Conservation (phyloP, 768 basidiomycete genomes). For the Amanita thiersii region DNA sequence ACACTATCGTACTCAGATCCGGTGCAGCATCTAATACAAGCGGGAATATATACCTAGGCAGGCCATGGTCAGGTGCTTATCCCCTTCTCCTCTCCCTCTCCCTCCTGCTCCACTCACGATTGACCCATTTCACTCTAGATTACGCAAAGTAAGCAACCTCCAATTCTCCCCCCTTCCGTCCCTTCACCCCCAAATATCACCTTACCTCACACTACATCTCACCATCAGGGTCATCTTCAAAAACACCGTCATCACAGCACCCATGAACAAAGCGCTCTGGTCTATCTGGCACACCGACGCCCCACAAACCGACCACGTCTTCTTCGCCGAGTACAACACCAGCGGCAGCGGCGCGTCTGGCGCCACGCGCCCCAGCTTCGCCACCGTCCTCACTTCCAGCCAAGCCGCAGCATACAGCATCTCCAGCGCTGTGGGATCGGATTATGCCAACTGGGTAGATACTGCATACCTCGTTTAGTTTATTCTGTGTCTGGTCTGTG, state of each 20-base stretch:
- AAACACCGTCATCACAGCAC: constrained; percentile 31
- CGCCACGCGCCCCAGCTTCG: constrained; percentile 29
- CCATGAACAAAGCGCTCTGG: constrained; percentile 36
- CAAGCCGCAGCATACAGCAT: constrained; percentile 32
- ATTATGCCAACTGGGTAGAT: constrained; percentile 32
- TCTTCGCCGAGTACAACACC: constrained; percentile 39
- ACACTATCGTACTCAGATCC: constrained; percentile 33
- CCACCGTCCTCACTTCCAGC: constrained; percentile 25
- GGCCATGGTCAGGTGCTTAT: constrained; percentile 39
- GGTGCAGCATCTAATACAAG: constrained; percentile 27
- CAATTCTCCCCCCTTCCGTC: not conserved
- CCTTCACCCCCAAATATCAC: too few relatives aligned
- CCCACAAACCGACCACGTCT: constrained; percentile 30
- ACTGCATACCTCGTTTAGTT: constrained; percentile 9
- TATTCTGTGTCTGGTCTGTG: too few relatives aligned
- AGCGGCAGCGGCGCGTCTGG: constrained; percentile 30
- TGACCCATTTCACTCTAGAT: too few relatives aligned
- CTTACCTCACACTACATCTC: not conserved
- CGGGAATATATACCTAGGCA: constrained; percentile 32
- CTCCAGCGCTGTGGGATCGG: constrained; percentile 36
- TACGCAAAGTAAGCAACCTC: constrained; percentile 29
- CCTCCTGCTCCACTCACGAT: not conserved
- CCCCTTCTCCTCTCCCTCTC: constrained; percentile 1
- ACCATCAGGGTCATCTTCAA: constrained; percentile 37
- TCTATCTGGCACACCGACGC: constrained; percentile 33